Base-by-base conservation (phyloP, 2,329 filamentous ascomycete genomes). In the Plectosphaerella plurivora region DNA sequence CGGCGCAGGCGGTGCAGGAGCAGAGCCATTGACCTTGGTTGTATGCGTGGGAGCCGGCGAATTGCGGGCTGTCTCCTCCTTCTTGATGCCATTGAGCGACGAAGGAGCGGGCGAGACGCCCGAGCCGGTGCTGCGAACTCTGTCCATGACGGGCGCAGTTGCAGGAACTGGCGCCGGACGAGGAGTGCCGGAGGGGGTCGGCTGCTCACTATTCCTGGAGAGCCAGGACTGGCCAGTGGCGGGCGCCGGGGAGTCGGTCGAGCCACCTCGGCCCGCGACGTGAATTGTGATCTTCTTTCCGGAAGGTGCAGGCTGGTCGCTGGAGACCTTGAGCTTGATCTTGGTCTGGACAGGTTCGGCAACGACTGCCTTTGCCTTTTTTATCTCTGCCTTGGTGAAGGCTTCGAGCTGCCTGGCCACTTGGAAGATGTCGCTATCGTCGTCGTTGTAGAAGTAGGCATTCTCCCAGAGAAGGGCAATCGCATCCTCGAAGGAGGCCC, bases 401-500 rank as follows among this genome's bases (percentile, higher is more conserved):
- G 90, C 89, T 82, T 95, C 86, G 7, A 97, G 81, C 54, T 94
- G 85, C 47, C 85, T 82, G 1, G 91, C 90, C 55, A 94, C 75
- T 20, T 82, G 76, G 57, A 86, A 90, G 49, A 96, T 92, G 15
- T 91, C 87, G 63, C 92, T 96, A 4, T 87, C 89, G 64, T 96
- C 91, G 67, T 96, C 90, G 60, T 97, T 97, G 74, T 93, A 97
- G 54, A 87, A 87, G 62, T 85, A 88, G 0, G 91, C 91, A 68
- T 97, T 97, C 47, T 79, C 81, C 92, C 92, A 97, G 44, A 97
- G 84, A 50, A 89, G 78, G 61, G 85, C 88, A 12, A 89, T 79
- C 62, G 89, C 88, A 51, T 91, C 85, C 65, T 91, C 90, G 59
- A 96, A 90, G 1, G 84, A 79, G 52, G 84, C 79, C 92, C 92